Evolutionary conservation across 2,329 filamentous ascomycete species (phyloP).

Genomic region (Diplodia mutila): DNA sequence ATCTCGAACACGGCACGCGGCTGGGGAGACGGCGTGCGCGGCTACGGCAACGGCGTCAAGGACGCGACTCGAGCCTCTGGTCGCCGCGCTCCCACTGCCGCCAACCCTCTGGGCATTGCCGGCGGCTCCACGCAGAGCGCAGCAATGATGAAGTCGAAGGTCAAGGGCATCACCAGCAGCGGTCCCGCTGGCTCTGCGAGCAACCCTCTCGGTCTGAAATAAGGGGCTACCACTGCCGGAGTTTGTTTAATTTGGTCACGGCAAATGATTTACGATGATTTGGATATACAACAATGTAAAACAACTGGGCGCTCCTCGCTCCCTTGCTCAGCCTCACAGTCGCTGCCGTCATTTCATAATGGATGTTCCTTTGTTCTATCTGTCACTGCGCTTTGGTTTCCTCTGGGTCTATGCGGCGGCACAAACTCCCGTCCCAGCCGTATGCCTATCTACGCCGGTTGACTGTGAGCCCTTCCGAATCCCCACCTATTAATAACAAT

Average conservation of each 20-base stretch:
- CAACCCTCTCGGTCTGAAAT: constrained; percentile 49
- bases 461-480: background rate
- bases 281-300: background rate
- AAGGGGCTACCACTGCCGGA: background rate
- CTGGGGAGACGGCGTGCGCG: constrained; percentile 54
- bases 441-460: background rate
- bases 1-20: constrained; percentile 50
- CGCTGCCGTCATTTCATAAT: background rate
- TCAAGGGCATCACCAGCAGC: constrained; percentile 29
- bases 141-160: constrained; percentile 14
- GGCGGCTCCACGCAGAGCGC: constrained; percentile 24
- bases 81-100: constrained; percentile 47
- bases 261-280: constrained; percentile 10
- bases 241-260: background rate
- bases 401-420: background rate
- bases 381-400: constrained; percentile 7
- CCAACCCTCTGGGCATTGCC: constrained; percentile 51
- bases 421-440: constrained; percentile 5
- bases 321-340: background rate
- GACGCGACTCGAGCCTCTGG: constrained; percentile 51
- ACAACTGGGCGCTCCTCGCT: background rate
- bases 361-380: background rate
- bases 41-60: constrained; percentile 56
- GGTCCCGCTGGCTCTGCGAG: constrained; percentile 35
- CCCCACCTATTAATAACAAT: constrained; percentile 8